phyloP scores from a whole-genome alignment of 306 rosid species.

The Cicer arietinum region DNA sequence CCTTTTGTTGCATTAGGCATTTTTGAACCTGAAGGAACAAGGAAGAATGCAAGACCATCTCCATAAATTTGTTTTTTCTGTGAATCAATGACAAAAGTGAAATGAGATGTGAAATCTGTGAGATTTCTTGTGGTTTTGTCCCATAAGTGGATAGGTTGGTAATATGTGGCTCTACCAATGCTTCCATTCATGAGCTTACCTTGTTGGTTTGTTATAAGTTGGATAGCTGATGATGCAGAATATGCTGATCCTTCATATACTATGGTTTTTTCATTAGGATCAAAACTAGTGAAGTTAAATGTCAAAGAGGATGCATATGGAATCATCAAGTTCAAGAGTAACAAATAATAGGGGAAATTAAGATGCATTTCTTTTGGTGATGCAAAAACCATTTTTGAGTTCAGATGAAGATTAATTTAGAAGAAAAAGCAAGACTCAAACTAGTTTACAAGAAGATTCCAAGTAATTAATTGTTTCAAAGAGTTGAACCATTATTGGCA shows the following conservation, averaged over 20 bases:
- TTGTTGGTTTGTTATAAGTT: slow-evolving; percentile 3
- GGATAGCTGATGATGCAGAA: not conserved
- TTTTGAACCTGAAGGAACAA: slow-evolving; percentile 42
- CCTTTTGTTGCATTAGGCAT: slow-evolving; percentile 24
- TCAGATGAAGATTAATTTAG: not conserved
- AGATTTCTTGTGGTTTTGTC: slow-evolving; percentile 43
- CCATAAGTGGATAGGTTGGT: slow-evolving; percentile 48
- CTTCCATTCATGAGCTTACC: not conserved
- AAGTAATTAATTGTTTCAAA: too few relatives aligned
- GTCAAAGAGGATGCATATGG: slow-evolving; percentile 32
- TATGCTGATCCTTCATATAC: slow-evolving; percentile 3
- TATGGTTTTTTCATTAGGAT: slow-evolving; percentile 4
- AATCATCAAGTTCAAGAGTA: slow-evolving; percentile 30
- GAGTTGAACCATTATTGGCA: not conserved
- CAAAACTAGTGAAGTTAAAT: slow-evolving; percentile 38
- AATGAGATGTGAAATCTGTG: slow-evolving; percentile 55
- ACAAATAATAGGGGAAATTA: not conserved
- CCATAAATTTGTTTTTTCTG: not conserved
- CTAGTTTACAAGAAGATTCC: not conserved
- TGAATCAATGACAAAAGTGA: slow-evolving; percentile 50
- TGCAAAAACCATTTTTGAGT: not conserved
- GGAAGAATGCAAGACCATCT: slow-evolving; percentile 60
- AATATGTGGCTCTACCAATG: slow-evolving; percentile 50
- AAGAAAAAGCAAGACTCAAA: not conserved
- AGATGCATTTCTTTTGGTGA: slow-evolving; percentile 4